Percentiles rank a stretch among this genome's conserved stretches.
These are phyloP conservation scores for Podila verticillata DNA, from an alignment of 192 early-diverging fungal genomes.

Conservation along the genomic window DNA sequence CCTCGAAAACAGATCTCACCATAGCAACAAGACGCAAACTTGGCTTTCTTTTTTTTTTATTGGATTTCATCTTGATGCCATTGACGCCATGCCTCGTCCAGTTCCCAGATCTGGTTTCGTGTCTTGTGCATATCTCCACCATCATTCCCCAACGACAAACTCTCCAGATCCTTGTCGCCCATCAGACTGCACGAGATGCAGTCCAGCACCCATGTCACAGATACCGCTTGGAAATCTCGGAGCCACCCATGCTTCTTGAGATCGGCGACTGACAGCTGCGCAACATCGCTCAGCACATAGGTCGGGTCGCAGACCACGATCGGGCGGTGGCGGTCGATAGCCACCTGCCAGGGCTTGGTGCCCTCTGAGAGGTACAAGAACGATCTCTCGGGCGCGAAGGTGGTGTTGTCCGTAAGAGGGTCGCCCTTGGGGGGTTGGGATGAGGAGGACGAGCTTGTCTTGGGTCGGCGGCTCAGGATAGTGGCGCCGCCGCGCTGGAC, in stretches of 20 bases:
- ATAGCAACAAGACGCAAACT: background rate
- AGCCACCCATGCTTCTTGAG: constrained; percentile 30
- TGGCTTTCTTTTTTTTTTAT: background rate
- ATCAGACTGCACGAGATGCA: constrained; percentile 27
- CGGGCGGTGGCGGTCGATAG: constrained; percentile 11
- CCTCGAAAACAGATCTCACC: too few species aligned
- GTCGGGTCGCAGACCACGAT: constrained; percentile 32
- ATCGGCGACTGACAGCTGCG: constrained; percentile 8
- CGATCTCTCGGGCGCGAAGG: background rate
- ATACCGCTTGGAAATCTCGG: constrained; percentile 21
- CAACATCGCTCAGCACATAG: background rate
- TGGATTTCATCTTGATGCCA: background rate
- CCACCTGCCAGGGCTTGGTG: constrained; percentile 21
- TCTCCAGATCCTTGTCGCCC: constrained; percentile 9
- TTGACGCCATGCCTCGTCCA: constrained; percentile 4
- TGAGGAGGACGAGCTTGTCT: background rate
- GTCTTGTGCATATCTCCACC: too few species aligned
- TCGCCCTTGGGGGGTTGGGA: background rate
- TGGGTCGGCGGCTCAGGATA: constrained; percentile 11
- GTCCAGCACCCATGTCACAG: constrained; percentile 19
- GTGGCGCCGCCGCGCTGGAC: constrained; percentile 22
- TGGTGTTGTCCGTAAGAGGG: background rate
- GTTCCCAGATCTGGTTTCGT: background rate
- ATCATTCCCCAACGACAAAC: too few species aligned
- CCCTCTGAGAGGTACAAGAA: constrained; percentile 20